phyloP scores from a whole-genome alignment of 1,139 yeast genomes.

The Yamadazyma dendronema region DNA sequence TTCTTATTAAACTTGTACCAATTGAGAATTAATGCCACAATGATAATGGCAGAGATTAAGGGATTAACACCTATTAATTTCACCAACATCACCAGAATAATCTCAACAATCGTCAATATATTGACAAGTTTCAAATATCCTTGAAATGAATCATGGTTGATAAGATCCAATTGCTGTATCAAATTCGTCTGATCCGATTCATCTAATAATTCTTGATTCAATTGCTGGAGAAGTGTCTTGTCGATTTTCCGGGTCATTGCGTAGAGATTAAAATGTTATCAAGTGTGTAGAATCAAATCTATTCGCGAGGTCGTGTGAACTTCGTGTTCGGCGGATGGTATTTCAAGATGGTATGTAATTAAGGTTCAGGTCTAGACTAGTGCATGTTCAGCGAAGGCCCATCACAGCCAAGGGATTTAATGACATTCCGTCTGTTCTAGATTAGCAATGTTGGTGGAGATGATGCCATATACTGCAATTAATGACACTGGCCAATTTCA shows the following conservation, averaged over 20 bases:
- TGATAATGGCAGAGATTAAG: not conserved
- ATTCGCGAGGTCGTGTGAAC: too few species aligned
- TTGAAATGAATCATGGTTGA: constrained; percentile 10
- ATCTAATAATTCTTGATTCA: constrained; percentile 15
- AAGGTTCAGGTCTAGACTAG: too few species aligned
- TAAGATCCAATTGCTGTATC: constrained; percentile 13
- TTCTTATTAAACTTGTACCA: constrained; percentile 3
- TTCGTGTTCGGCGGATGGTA: too few species aligned
- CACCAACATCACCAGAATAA: constrained; percentile 2
- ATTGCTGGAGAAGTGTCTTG: constrained; percentile 11
- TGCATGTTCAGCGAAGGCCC: too few species aligned
- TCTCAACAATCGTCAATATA: constrained; percentile 9
- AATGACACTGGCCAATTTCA: too few species aligned
- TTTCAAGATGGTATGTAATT: too few species aligned
- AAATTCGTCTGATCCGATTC: constrained; percentile 22
- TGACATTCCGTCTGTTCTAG: too few species aligned
- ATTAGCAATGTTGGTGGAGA: too few species aligned
- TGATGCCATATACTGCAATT: too few species aligned
- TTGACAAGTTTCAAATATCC: constrained; percentile 8
- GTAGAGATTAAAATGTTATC: too few species aligned
- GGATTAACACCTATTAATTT: constrained; percentile 1
- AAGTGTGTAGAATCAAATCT: too few species aligned
- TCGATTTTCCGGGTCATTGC: constrained; percentile 16
- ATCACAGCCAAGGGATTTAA: too few species aligned
- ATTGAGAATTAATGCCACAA: not conserved